Conservation (phyloP, 2,329 filamentous ascomycete species). For the Epichloe gansuensis region DNA sequence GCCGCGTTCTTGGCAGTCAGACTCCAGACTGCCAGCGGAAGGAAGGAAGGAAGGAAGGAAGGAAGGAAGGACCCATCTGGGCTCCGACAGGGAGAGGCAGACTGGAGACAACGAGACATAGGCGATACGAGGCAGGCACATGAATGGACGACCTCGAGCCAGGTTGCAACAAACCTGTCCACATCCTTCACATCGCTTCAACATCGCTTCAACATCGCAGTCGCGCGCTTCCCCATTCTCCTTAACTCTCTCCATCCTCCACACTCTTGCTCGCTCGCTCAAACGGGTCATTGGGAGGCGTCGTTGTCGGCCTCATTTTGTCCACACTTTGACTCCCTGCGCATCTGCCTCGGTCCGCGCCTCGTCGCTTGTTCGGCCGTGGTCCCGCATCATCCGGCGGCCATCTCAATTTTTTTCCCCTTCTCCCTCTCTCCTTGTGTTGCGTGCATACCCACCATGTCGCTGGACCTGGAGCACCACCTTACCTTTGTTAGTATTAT, state of each 20-base stretch:
- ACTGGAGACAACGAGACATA: neutral
- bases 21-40: neutral
- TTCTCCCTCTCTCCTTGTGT: slow-evolving; percentile 1
- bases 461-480: slow-evolving; percentile 70
- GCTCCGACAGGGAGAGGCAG: neutral
- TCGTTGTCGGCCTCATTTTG: neutral
- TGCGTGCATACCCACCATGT: slow-evolving; percentile 32
- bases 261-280: neutral
- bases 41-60: neutral
- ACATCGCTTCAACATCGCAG: slow-evolving; percentile 1
- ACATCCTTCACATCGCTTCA: neutral
- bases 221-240: neutral
- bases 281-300: neutral
- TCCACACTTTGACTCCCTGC: neutral
- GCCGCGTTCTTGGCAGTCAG: neutral
- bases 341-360: neutral
- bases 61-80: neutral
- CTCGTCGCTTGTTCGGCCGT: slow-evolving; percentile 4
- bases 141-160: slow-evolving; percentile 1
- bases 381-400: neutral
- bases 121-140: slow-evolving; percentile 1
- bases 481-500: slow-evolving; percentile 53
- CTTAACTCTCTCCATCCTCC: neutral
- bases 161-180: slow-evolving; percentile 3
- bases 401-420: neutral